These are phyloP conservation scores for Pseudogymnoascus sp. DNA, from an alignment of 2,329 filamentous ascomycete species.

Conservation along the genomic window DNA sequence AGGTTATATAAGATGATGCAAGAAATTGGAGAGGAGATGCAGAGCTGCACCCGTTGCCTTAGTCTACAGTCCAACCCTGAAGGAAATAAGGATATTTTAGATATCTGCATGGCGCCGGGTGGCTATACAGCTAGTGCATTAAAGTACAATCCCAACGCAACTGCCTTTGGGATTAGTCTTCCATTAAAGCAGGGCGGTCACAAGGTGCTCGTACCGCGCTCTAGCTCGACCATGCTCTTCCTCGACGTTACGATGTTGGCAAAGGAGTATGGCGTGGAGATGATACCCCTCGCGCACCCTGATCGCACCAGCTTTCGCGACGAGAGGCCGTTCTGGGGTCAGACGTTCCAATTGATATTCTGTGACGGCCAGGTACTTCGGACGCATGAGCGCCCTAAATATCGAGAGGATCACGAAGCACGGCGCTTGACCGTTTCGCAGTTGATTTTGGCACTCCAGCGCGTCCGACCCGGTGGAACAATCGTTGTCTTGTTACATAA, in stretches of 20 bases:
- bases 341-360: slow-evolving; percentile 22
- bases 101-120: slow-evolving; percentile 23
- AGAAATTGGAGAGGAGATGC: slow-evolving; percentile 34
- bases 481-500: slow-evolving; percentile 22
- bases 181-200: slow-evolving; percentile 18
- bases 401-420: slow-evolving; percentile 15
- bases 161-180: slow-evolving; percentile 18
- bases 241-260: slow-evolving; percentile 19
- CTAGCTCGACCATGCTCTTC: slow-evolving; percentile 11
- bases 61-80: background rate
- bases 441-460: slow-evolving; percentile 21
- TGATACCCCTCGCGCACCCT: slow-evolving; percentile 15
- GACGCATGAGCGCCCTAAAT: slow-evolving; percentile 18
- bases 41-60: slow-evolving; percentile 21
- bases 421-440: slow-evolving; percentile 18
- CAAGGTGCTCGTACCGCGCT: slow-evolving; percentile 13
- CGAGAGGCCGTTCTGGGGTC: slow-evolving; percentile 15
- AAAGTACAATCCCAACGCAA: slow-evolving; percentile 17
- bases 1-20: slow-evolving; percentile 37
- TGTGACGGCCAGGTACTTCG: slow-evolving; percentile 22
- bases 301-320: slow-evolving; percentile 13
- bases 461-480: slow-evolving; percentile 17
- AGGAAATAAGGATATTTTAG: slow-evolving; percentile 17
- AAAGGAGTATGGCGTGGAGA: slow-evolving; percentile 14
- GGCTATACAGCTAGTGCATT: slow-evolving; percentile 18